phyloP scores from a whole-genome alignment of 495 filamentous ascomycete genomes.

The Tuber borchii region DNA sequence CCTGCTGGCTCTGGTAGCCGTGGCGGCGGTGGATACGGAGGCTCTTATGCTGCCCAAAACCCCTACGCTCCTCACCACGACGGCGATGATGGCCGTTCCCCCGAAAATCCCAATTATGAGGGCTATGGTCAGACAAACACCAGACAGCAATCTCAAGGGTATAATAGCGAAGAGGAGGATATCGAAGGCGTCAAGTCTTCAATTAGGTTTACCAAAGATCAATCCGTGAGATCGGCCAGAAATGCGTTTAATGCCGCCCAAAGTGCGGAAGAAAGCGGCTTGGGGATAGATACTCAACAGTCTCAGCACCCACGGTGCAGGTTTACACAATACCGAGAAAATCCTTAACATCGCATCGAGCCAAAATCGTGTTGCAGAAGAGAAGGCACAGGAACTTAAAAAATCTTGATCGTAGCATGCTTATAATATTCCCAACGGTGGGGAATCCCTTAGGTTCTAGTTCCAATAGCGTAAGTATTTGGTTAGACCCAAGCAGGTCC shows the following conservation, averaged over 20 bases:
- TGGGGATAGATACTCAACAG: slow-evolving; percentile 60
- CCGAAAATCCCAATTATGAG: too few relatives aligned
- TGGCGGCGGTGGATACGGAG: background rate
- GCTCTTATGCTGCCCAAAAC: too few relatives aligned
- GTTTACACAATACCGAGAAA: slow-evolving; percentile 69
- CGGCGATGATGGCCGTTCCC: slow-evolving; percentile 3
- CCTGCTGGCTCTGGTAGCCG: background rate
- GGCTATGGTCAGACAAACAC: slow-evolving; percentile 41
- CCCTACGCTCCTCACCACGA: slow-evolving; percentile 42
- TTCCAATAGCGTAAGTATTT: background rate
- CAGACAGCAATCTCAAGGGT: background rate
- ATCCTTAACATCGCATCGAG: slow-evolving; percentile 63
- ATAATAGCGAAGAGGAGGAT: slow-evolving; percentile 54
- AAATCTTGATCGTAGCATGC: slow-evolving; percentile 73
- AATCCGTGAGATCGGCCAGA: slow-evolving; percentile 62
- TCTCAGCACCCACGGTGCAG: slow-evolving; percentile 67
- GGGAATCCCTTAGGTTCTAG: slow-evolving; percentile 64
- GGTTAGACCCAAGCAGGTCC: background rate
- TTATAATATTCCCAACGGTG: slow-evolving; percentile 50
- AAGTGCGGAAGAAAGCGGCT: slow-evolving; percentile 64
- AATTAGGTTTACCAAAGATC: slow-evolving; percentile 68
- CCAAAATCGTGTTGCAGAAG: slow-evolving; percentile 65
- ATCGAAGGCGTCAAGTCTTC: background rate
- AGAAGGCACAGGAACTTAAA: slow-evolving; percentile 70
- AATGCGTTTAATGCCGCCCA: slow-evolving; percentile 61